Conservation (phyloP, 2,329 filamentous ascomycete species). For the Nectriaceae sp. region DNA sequence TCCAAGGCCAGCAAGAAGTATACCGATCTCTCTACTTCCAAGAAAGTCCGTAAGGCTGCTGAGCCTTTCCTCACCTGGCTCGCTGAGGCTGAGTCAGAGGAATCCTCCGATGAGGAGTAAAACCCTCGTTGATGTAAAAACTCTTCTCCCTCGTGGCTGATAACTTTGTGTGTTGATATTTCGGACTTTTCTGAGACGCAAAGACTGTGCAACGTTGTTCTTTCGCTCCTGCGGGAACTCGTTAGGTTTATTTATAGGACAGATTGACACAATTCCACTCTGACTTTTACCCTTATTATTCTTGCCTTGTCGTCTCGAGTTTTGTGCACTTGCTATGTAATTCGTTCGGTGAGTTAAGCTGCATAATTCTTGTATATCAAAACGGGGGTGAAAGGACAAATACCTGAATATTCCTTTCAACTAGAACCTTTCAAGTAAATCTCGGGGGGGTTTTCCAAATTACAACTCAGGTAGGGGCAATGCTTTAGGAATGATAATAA, state of each 20-base stretch:
- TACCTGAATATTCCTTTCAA: too few species aligned
- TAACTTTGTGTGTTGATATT: neutral
- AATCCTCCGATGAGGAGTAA: slow-evolving; percentile 62
- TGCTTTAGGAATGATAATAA: too few species aligned
- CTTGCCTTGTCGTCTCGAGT: too few species aligned
- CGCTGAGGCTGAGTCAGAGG: slow-evolving; percentile 73
- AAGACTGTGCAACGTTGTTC: neutral
- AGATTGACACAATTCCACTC: slow-evolving; percentile 1
- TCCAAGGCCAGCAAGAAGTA: slow-evolving; percentile 98
- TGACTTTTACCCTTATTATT: neutral
- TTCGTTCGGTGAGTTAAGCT: too few species aligned
- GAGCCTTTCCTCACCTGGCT: slow-evolving; percentile 96
- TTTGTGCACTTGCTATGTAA: too few species aligned
- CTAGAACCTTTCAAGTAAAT: too few species aligned
- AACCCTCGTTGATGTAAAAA: slow-evolving; percentile 5
- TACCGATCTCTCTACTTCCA: slow-evolving; percentile 83
- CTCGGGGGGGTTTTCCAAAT: too few species aligned
- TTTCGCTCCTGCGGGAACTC: neutral
- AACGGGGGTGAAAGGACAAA: too few species aligned
- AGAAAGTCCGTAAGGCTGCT: slow-evolving; percentile 93
- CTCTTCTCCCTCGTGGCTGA: neutral
- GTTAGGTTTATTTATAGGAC: neutral
- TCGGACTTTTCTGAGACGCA: neutral
- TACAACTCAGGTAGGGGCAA: too few species aligned
- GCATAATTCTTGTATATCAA: too few species aligned